Conservation (phyloP, 2,329 filamentous ascomycete genomes). For the Fusarium pseudonygamai region DNA sequence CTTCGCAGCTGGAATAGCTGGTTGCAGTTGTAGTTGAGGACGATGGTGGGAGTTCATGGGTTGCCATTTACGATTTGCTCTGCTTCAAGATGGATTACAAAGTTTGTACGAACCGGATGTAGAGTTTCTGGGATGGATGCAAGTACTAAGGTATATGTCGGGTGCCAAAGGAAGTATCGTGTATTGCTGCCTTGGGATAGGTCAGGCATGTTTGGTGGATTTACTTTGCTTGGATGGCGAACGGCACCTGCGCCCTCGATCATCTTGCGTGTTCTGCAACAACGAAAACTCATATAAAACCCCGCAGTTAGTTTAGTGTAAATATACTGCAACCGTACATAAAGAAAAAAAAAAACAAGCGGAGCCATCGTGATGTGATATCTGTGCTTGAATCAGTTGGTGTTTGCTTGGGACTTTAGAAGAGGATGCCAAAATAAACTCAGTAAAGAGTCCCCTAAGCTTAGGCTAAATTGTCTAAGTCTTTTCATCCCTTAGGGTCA, state of each 20-base stretch:
- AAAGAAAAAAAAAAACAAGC: neutral
- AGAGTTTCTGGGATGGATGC: neutral
- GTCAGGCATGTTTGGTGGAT: neutral
- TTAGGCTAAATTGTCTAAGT: neutral
- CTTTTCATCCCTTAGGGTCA: neutral
- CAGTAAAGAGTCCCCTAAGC: neutral
- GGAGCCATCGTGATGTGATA: neutral
- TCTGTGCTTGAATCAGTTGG: neutral
- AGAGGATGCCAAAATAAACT: neutral
- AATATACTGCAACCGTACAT: neutral
- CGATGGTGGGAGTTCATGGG: neutral
- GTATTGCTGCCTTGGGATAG: too few species aligned
- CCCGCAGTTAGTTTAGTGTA: neutral
- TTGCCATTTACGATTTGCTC: neutral
- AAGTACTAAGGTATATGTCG: neutral
- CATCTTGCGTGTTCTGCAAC: neutral
- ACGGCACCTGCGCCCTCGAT: neutral
- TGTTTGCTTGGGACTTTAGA: neutral
- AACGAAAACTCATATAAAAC: neutral
- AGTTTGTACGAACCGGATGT: neutral
- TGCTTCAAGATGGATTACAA: neutral
- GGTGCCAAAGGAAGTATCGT: neutral
- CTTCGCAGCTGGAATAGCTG: neutral
- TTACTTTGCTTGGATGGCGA: neutral
- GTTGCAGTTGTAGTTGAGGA: neutral